Evolutionary conservation across 768 basidiomycete genomes (phyloP), one percentile per base, ranked within the genome.

Genomic region (Neoboletus brunneissimus): DNA sequence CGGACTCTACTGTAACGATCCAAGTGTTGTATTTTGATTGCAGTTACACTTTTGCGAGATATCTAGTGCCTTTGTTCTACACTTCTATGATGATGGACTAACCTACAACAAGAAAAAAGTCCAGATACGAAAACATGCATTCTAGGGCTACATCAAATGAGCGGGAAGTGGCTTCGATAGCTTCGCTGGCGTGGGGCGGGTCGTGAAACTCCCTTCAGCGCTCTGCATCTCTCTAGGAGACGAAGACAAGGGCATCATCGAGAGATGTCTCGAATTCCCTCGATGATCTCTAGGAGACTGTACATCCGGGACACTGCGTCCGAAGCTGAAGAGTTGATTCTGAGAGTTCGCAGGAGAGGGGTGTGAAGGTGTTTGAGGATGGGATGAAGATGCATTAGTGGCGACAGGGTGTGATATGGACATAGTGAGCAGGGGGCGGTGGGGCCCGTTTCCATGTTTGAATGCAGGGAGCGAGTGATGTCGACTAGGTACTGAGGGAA

Each of bases 391-490:
- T 43, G 20, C 6, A 22, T 48, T 38, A 0, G 54, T 41, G 27
- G 46, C 16, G 10, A 43, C 25, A 41, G 60, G 47, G 27, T 12
- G 44, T 18, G 59, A 41, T 1, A 41, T 48, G n/a, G 59, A 53
- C n/a, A 58, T 10, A 5, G 49, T 42, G 27, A 56, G 51, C 18
- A 46, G 16, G 29, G 56, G 52, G 0, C 6, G 57, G 16, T 27
- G 29, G n/a, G 60, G 15, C 1, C 12, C 41, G 13, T 38, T 27
- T 23, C 43, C 51, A 5, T 66, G 62, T 46, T 51, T 57, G 37
- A 58, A 55, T 35, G 62, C 58, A 38, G 69, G 69, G 48, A 71
- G 63, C 10, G 69, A 67, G 20, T 29, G 47, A 34, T 64, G 67
- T 20, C 69, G 64, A 45, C 15, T 62, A 40, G 57, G 44, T 15